A percentile compares a stretch with the other conserved stretches of the same genome.
Evolutionary conservation across 352 stramenopile genomes (phyloP).

Genomic region (Pythium insidiosum): DNA sequence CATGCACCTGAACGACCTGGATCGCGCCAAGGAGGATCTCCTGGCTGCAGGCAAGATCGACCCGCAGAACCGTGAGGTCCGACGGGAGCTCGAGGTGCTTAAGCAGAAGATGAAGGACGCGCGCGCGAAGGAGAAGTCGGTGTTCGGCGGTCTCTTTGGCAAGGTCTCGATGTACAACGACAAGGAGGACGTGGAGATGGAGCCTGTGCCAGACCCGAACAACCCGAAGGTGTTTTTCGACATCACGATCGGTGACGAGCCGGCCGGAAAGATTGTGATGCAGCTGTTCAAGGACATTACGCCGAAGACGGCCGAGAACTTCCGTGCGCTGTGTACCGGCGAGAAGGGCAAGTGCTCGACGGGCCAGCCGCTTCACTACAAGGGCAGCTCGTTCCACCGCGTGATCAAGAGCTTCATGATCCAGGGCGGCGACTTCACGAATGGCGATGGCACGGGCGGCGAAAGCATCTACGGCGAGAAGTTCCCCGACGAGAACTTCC

Average conservation of each 20-base stretch:
- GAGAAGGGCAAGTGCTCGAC: constrained; percentile 90
- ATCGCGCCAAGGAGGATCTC: constrained; percentile 83
- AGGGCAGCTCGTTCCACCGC: constrained; percentile 95
- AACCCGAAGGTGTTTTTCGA: constrained; percentile 99
- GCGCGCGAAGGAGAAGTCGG: constrained; percentile 93
- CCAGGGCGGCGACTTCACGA: constrained; percentile 96
- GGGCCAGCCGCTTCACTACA: constrained; percentile 94
- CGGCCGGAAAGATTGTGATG: constrained; percentile 90
- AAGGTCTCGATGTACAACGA: constrained; percentile 98
- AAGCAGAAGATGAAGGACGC: constrained; percentile 86
- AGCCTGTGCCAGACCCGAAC: constrained; percentile 56
- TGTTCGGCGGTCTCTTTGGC: constrained; percentile 94
- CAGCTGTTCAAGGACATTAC: constrained; percentile 95
- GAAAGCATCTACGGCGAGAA: constrained; percentile 93
- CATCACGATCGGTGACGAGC: constrained; percentile 89
- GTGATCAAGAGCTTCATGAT: constrained; percentile 96
- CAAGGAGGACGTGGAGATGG: constrained; percentile 82
- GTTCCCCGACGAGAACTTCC: constrained; percentile 97
- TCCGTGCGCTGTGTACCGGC: constrained; percentile 96
- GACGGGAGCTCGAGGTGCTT: constrained; percentile 61
- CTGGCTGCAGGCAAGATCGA: constrained; percentile 76
- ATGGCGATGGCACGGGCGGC: constrained; percentile 92
- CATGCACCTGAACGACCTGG: constrained; percentile 80
- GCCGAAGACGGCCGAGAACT: constrained; percentile 98
- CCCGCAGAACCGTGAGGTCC: constrained; percentile 76